Evolutionary conservation across 2,329 filamentous ascomycete genomes (phyloP), one percentile per base, ranked within the genome.

Genomic region (Bimuria novae-zelandiae): DNA sequence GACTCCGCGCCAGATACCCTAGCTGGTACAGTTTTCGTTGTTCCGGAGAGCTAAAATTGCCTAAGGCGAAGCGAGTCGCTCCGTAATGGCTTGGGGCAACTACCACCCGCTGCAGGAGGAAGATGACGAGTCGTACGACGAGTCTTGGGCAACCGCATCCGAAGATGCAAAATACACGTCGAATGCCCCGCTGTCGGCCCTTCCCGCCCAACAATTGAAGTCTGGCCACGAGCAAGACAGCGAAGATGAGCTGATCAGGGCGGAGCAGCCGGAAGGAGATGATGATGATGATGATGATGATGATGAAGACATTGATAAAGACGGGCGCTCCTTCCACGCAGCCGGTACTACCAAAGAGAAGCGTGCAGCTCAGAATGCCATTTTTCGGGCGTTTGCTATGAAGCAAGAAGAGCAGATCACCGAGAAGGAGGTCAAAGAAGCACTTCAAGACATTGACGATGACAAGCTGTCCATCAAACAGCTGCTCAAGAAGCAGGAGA

Each of bases 401-500:
- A 69, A 77, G 44, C 74, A 76, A 47, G 77, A 75, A n/a, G 65
- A 76, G 35, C 64, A 75, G 23, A 63, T 76, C n/a, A 74, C 75
- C 0, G 67, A 75, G 32, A 69, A 74, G 44, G 74, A 76, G 47
- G 57, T 73, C 29, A 72, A 74, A 43, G 63, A 70, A 19, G 69
- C 62, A n/a, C 62, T 73, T 17, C 63, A 68, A 39, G 60, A 58
- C n/a, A 61, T 65, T 23, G 75, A 77, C 19, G 76, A 82, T 48
- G 78, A 82, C 42, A 65, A 70, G 16, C 74, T 83, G 17, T 84
- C 81, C 1, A 81, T 82, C 35, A 75, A 76, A n/a, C 75, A 78
- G 40, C 73, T 86, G 4, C 72, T 85, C 47, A 77, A 77, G 7
- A 80, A 80, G 52, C 77, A 84, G 57, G 79, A 81, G 41, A 75